A percentile compares a stretch with the other conserved stretches of the same genome.
These are phyloP conservation scores for Umbilicus rupestris DNA, from an alignment of 164 flowering plant genomes.

Conservation along the genomic window DNA sequence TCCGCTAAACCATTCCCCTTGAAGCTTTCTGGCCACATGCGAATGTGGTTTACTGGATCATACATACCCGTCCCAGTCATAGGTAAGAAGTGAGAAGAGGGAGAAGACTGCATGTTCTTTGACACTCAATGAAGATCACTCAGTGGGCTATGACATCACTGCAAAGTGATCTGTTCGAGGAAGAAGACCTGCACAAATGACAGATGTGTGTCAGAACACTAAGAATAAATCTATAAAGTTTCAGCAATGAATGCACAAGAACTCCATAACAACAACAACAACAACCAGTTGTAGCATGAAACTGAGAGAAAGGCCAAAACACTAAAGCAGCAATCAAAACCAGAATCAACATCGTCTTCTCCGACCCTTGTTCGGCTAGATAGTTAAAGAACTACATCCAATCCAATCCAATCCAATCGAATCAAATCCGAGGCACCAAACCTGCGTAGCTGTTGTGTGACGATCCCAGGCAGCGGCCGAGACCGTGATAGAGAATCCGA, in stretches of 20 bases:
- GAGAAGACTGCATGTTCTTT: slow-evolving; percentile 53
- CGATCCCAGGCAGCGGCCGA: neutral
- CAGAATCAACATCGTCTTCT: neutral
- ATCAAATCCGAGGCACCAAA: neutral
- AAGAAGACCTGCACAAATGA: neutral
- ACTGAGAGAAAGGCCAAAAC: too few species aligned
- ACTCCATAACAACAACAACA: too few species aligned
- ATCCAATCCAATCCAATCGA: too few species aligned
- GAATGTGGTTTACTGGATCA: slow-evolving; percentile 58
- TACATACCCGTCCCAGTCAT: slow-evolving; percentile 59
- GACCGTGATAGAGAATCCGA: neutral
- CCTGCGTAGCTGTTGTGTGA: neutral
- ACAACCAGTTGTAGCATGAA: too few species aligned
- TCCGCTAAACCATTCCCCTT: slow-evolving; percentile 35
- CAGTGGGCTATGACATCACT: neutral
- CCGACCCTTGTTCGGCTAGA: neutral
- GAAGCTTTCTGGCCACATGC: slow-evolving; percentile 64
- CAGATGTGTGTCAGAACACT: neutral
- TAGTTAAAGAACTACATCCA: neutral
- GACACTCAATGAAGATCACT: neutral
- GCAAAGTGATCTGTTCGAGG: neutral
- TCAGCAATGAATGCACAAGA: too few species aligned
- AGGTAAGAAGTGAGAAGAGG: slow-evolving; percentile 58
- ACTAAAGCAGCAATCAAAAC: neutral
- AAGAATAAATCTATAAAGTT: too few species aligned